Base-by-base conservation (phyloP, 2,329 filamentous ascomycete genomes). In the Pseudocercospora macadamiae region DNA sequence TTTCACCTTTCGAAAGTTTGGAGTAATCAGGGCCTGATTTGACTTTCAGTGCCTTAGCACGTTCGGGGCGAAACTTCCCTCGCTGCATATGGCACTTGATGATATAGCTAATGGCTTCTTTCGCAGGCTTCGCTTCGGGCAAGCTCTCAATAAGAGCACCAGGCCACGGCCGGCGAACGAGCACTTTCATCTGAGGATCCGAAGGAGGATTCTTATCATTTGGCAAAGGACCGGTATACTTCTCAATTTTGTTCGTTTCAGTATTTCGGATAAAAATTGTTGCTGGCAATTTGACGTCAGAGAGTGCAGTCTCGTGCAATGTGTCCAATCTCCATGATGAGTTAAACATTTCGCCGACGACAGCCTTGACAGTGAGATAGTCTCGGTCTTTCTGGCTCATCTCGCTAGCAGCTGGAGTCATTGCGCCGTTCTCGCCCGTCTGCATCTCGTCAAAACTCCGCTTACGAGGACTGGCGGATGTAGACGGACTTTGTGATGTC, bases 71-170 rank as follows among this genome's bases (percentile, higher is more conserved):
- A 70, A 99, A 97, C 68, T 89, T 93, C 53, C 95, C 95, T 54
- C 95, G 85, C 54, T 89, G 83, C 34, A 87, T 80, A 62, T 91
- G 86, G 54, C 85, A 86, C 66, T 91, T 90, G 70, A 96, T 83
- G 58, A 99, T 88, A 74, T 99, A 99, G 58, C 89, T 96, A 66
- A 97, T 79, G 4, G 91, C 87, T 47, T 87, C 86, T 25, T 79
- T 78, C 0, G 85, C 85, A 4, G 87, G 88, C 18, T 79, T 76
- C 0, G 90, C 90, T 0, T 80, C 80, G 0, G 95, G 95, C 2
- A 97, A 80, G 12, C 74, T 76, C 14, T 82, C 72, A 9, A 92
- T 77, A 56, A 81, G 74, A 3, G 89, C 85, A 14, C 85, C 89
- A 9, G 91, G 91, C 91, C 91, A 96, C 1, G 91, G 90, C 64